Evolutionary conservation across 306 rosid genomes (phyloP).

Genomic region (Sphenostylis stenocarpa): DNA sequence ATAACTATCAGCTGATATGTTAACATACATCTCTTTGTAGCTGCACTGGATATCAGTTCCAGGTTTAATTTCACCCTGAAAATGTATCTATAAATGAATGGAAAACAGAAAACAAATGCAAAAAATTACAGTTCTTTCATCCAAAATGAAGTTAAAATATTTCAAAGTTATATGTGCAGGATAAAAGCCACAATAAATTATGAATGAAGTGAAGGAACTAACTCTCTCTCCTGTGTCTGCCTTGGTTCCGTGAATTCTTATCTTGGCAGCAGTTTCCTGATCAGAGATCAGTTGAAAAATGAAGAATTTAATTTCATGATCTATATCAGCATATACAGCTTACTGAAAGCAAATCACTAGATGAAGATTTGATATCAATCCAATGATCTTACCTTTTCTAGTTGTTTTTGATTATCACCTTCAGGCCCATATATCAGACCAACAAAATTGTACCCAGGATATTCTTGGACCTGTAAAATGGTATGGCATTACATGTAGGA

Average conservation of each 20-base stretch:
- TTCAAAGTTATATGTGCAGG: slow-evolving; percentile 14
- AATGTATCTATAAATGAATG: slow-evolving; percentile 15
- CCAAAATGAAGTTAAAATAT: slow-evolving; percentile 16
- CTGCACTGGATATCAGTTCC: slow-evolving; percentile 52
- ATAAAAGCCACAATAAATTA: slow-evolving; percentile 11
- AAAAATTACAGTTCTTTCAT: neutral
- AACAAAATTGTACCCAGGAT: slow-evolving; percentile 77
- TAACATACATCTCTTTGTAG: slow-evolving; percentile 68
- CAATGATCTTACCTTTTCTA: slow-evolving; percentile 69
- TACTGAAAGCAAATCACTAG: slow-evolving; percentile 12
- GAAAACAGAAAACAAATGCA: slow-evolving; percentile 14
- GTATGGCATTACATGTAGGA: slow-evolving; percentile 30
- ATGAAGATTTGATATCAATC: slow-evolving; percentile 14
- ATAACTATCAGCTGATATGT: slow-evolving; percentile 80
- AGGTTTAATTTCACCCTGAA: slow-evolving; percentile 69
- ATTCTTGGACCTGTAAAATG: slow-evolving; percentile 66
- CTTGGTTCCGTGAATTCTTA: slow-evolving; percentile 70
- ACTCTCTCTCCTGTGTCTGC: slow-evolving; percentile 75
- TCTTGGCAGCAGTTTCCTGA: slow-evolving; percentile 91
- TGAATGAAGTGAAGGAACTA: slow-evolving; percentile 19
- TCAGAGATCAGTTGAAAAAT: slow-evolving; percentile 3
- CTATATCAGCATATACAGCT: slow-evolving; percentile 23
- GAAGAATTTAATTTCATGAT: slow-evolving; percentile 2
- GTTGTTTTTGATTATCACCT: slow-evolving; percentile 81
- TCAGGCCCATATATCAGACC: slow-evolving; percentile 74